Evolutionary conservation across 805 yeast species (phyloP).

Genomic region (Sugiyamaella mastotermitis): DNA sequence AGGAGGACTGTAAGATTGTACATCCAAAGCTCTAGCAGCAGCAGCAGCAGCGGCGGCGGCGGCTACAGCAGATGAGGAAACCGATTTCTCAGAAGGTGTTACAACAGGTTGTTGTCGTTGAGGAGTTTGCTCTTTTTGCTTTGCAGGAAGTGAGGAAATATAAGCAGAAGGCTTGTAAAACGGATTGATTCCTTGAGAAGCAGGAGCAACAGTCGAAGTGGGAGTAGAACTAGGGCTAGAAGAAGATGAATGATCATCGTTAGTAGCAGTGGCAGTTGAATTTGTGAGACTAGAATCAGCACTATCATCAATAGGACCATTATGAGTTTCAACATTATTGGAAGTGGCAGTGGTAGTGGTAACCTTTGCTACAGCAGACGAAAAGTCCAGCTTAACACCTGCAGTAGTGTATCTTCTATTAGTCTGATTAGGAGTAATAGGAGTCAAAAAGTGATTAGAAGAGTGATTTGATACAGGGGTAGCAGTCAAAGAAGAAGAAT

Average conservation of each 20-base stretch:
- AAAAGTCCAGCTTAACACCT: slow-evolving; percentile 19
- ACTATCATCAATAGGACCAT: not conserved
- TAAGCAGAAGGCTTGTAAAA: slow-evolving; percentile 30
- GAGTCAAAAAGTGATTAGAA: slow-evolving; percentile 13
- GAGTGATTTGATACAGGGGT: not conserved
- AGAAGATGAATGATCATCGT: not conserved
- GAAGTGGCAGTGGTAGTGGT: not conserved
- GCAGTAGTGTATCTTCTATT: slow-evolving; percentile 7
- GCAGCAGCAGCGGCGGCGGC: slow-evolving; percentile 16
- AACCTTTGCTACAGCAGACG: slow-evolving; percentile 4
- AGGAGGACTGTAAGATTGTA: slow-evolving; percentile 14
- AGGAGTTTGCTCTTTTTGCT: not conserved
- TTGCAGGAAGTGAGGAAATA: slow-evolving; percentile 10
- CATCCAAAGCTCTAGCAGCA: slow-evolving; percentile 17
- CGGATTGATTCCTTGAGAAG: slow-evolving; percentile 28
- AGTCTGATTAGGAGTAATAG: slow-evolving; percentile 13
- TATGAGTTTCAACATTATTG: not conserved
- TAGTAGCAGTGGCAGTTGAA: slow-evolving; percentile 3
- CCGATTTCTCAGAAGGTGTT: slow-evolving; percentile 1
- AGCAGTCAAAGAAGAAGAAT: not conserved
- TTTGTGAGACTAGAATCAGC: too few relatives aligned
- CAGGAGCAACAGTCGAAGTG: not conserved
- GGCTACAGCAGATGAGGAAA: slow-evolving; percentile 2
- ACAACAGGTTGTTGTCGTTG: not conserved
- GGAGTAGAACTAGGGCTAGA: not conserved